phyloP scores from a whole-genome alignment of 202 grass and related monocot genomes.

The Zoysia matrella region DNA sequence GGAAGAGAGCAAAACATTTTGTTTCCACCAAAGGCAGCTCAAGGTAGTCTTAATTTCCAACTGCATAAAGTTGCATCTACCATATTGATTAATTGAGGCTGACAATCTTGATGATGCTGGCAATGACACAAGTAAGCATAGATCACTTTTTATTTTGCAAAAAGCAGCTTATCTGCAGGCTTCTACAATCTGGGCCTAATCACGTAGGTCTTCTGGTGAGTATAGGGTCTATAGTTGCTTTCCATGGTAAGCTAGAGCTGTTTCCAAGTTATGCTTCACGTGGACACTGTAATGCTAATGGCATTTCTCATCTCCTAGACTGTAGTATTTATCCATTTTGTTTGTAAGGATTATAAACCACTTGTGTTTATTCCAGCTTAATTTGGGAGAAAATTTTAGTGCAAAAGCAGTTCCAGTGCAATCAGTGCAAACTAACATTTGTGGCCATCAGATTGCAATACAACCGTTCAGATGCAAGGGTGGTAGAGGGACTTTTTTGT shows the following conservation, averaged over 20 bases:
- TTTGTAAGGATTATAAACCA: conserved; percentile 33
- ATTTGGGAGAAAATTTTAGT: too few relatives aligned
- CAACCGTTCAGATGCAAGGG: too few relatives aligned
- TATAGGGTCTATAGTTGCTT: conserved; percentile 36
- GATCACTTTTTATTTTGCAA: conserved; percentile 14
- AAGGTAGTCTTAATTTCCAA: conserved; percentile 28
- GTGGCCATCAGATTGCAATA: too few relatives aligned
- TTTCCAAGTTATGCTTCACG: conserved; percentile 39
- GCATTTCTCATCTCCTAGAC: conserved; percentile 39
- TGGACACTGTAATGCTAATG: conserved; percentile 19
- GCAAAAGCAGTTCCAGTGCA: too few relatives aligned
- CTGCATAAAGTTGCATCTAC: conserved; percentile 3
- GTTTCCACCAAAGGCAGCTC: conserved; percentile 24
- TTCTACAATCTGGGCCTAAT: too few relatives aligned
- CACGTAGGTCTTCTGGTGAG: conserved; percentile 41
- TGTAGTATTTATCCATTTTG: conserved; percentile 20
- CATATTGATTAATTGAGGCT: background rate
- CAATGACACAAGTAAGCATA: conserved; percentile 39
- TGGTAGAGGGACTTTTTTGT: too few relatives aligned
- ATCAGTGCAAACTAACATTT: too few relatives aligned
- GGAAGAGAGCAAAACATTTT: conserved; percentile 9
- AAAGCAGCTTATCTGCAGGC: conserved; percentile 44
- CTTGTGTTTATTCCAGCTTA: background rate
- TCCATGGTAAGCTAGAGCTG: conserved; percentile 28
- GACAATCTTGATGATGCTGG: conserved; percentile 38